Percentiles rank a stretch among this genome's conserved stretches.
Evolutionary conservation across 441 rosid species (phyloP).

Genomic region (Erodium moschatum): DNA sequence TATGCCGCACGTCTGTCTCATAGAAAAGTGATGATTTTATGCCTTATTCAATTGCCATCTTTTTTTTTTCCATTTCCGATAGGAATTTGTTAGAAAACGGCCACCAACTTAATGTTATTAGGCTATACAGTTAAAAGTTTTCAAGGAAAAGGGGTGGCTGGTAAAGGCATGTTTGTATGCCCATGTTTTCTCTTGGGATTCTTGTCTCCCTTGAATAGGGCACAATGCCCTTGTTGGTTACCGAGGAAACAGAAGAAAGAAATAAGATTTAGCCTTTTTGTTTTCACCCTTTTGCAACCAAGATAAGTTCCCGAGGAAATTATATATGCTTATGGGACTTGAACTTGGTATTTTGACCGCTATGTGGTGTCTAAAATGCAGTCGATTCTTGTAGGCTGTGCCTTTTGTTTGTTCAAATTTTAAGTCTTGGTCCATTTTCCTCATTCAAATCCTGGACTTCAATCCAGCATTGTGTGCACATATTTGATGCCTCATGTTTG

Average conservation of each 20-base stretch:
- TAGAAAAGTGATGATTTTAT: constrained; percentile 34
- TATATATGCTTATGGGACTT: no score
- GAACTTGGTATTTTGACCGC: no score
- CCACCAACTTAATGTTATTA: neutral
- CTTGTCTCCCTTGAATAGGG: no score
- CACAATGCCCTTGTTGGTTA: neutral
- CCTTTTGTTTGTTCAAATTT: no score
- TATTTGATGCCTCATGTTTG: no score
- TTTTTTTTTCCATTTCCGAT: constrained; percentile 10
- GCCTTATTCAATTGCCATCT: constrained; percentile 11
- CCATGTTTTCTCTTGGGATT: neutral
- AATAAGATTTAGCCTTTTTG: neutral
- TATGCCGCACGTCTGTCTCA: constrained; percentile 25
- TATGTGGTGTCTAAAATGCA: no score
- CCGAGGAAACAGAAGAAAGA: neutral
- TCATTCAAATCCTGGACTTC: no score
- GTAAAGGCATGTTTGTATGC: neutral
- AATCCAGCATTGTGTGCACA: no score
- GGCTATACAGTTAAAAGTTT: neutral
- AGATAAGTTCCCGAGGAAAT: no score
- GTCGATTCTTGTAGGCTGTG: no score
- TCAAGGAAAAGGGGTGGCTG: neutral
- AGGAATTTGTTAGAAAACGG: neutral
- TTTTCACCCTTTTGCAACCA: no score
- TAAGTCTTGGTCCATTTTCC: no score